Evolutionary conservation across 164 flowering plant species (phyloP).

Genomic region (Aristolochia fimbriata): DNA sequence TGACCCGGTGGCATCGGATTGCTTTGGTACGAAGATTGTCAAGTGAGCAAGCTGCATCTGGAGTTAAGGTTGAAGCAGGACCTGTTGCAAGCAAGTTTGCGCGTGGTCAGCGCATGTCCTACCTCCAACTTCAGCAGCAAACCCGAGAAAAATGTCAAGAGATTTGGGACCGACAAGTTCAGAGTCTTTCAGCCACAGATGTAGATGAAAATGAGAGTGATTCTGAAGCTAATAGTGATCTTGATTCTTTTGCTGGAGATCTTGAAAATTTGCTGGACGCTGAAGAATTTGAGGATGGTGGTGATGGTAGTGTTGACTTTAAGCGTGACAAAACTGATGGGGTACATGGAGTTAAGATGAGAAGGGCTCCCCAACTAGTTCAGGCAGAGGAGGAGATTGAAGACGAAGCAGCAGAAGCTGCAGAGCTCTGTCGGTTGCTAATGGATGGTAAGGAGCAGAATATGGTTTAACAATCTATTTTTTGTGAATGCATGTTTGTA

Average conservation of each 20-base stretch:
- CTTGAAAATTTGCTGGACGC: constrained; percentile 96
- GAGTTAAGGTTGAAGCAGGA: constrained; percentile 82
- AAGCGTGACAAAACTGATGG: constrained; percentile 57
- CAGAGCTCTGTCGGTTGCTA: constrained; percentile 84
- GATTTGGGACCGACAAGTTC: constrained; percentile 92
- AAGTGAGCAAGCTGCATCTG: constrained; percentile 95
- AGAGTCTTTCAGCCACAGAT: constrained; percentile 64
- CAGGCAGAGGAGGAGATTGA: constrained; percentile 88
- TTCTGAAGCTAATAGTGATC: constrained; percentile 87
- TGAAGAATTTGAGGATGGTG: constrained; percentile 82
- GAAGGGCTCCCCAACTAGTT: constrained; percentile 60
- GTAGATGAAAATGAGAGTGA: constrained; percentile 85
- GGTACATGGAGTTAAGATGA: constrained; percentile 82
- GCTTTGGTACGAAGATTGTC: constrained; percentile 96
- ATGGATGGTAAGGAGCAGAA: constrained; percentile 63
- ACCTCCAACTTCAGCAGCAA: constrained; percentile 97
- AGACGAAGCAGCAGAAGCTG: constrained; percentile 98
- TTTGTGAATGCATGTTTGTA: too few relatives aligned
- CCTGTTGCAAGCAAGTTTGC: constrained; percentile 75
- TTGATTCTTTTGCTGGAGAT: constrained; percentile 99
- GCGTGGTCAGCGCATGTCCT: constrained; percentile 97
- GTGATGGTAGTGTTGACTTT: constrained; percentile 39
- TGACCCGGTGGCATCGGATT: constrained; percentile 96
- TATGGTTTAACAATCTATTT: not conserved
- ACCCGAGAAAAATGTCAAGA: constrained; percentile 96